These are phyloP conservation scores for Grigorovia transvaalensis DNA, from an alignment of 805 yeast species.

Conservation along the genomic window DNA sequence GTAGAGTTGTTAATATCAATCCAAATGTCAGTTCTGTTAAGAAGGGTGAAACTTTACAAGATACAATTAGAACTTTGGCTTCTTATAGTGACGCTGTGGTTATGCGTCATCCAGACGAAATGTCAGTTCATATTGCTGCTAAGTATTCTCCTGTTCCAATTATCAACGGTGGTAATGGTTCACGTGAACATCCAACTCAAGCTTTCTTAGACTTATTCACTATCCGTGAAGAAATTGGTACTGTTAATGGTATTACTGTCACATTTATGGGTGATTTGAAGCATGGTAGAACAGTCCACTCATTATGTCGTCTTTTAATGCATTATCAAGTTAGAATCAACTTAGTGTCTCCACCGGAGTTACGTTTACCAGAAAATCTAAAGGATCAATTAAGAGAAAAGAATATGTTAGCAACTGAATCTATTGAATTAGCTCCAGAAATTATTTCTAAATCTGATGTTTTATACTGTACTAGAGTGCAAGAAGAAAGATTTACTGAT, in stretches of 20 bases:
- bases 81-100: slow-evolving; percentile 96
- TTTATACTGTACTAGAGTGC: slow-evolving; percentile 94
- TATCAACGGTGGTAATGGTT: slow-evolving; percentile 95
- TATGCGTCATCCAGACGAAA: slow-evolving; percentile 90
- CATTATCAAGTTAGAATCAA: slow-evolving; percentile 91
- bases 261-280: slow-evolving; percentile 98
- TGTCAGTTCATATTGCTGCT: slow-evolving; percentile 87
- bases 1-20: slow-evolving; percentile 82
- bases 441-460: slow-evolving; percentile 87
- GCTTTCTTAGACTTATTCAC: slow-evolving; percentile 96
- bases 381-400: slow-evolving; percentile 52
- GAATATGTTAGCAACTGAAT: slow-evolving; percentile 65
- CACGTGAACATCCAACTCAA: slow-evolving; percentile 98
- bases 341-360: slow-evolving; percentile 82
- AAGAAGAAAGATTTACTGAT: slow-evolving; percentile 86
- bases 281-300: slow-evolving; percentile 97
- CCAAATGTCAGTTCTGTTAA: slow-evolving; percentile 87
- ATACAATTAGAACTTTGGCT: slow-evolving; percentile 88
- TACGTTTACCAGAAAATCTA: slow-evolving; percentile 69
- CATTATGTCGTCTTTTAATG: slow-evolving; percentile 78
- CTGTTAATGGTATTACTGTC: slow-evolving; percentile 94
- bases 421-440: slow-evolving; percentile 69
- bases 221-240: slow-evolving; percentile 96
- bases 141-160: slow-evolving; percentile 95
- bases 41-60: slow-evolving; percentile 97